Base-by-base conservation (phyloP, 169 alveolate species). In the Eimeria mitis region DNA sequence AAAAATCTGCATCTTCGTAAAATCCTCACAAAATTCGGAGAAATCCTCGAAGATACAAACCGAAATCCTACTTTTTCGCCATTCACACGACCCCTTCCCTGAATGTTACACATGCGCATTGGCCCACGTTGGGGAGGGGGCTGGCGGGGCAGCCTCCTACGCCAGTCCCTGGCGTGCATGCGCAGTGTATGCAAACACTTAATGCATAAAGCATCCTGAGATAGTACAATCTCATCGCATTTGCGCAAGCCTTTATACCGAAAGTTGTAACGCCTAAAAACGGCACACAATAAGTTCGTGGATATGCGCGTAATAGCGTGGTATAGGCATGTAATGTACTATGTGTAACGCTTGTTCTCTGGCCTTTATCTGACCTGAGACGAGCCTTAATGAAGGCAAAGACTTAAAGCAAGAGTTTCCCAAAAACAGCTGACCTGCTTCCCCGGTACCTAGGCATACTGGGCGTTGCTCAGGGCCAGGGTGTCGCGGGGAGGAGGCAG, bases 1-100 rank as follows among this genome's bases (percentile, higher is more conserved):
- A 98, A 99, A 98, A 88, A 99, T 98, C 97, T 99, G 99, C 99
- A 98, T 98, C 79, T 76, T 84, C 73, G 87, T 11, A 23, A 47
- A 44, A 52, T 49, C 40, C 63, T 4, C 73, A 37, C 28, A 13
- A 70, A 54, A 42, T 52, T n/a, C 8, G 52, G 34, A 44, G 76
- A 78, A 61, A 44, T 40, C 76, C 71, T 49, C 70, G 70, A 56
- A n/a, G 31, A 47, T 65, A 42, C 56, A 31, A 49, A 52, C 73
- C 7, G 3, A 87, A 44, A 87, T n/a, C 68, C 94, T 23, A 40
- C 11, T 4, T 40, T 11, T n/a, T 65, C 44, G 44, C 44, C n/a
- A 1, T 49, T 47, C 49, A 61, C 11, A 13, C 34, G 31, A 9
- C 47, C 28, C 59, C 16, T 40, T 54, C 40, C 61, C 40, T 16